A percentile compares a stretch with the other conserved stretches of the same genome.
Evolutionary conservation across 1,284 basidiomycete genomes (phyloP).

Genomic region (Cutaneotrichosporon cavernicola): DNA sequence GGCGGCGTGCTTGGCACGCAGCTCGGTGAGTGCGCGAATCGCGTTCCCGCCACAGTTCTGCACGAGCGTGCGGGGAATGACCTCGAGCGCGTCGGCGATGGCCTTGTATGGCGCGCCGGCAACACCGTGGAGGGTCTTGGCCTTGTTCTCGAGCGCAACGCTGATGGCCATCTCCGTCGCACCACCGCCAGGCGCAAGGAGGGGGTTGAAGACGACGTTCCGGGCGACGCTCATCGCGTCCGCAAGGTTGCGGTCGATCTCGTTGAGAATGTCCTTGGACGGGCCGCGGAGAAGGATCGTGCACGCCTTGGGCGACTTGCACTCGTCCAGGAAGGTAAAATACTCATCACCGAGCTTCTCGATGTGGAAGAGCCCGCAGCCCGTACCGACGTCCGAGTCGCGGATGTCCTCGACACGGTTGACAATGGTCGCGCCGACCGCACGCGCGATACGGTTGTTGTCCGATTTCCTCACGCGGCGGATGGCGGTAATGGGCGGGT

Average conservation of each 20-base stretch:
- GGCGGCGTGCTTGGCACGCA: conserved; percentile 86
- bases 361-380: conserved; percentile 91
- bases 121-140: conserved; percentile 74
- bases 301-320: conserved; percentile 92
- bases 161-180: conserved; percentile 98
- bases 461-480: conserved; percentile 96
- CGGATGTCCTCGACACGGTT: conserved; percentile 94
- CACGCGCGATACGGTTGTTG: conserved; percentile 97
- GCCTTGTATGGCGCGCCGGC: conserved; percentile 88
- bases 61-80: conserved; percentile 91
- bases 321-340: conserved; percentile 94
- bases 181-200: conserved; percentile 87
- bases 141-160: conserved; percentile 81
- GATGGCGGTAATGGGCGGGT: conserved; percentile 74
- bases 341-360: conserved; percentile 99
- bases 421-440: conserved; percentile 93
- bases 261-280: conserved; percentile 96
- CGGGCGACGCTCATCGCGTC: conserved; percentile 97
- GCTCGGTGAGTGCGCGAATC: conserved; percentile 84
- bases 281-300: conserved; percentile 98
- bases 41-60: conserved; percentile 96
- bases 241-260: conserved; percentile 95
- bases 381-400: conserved; percentile 85
- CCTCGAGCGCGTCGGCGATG: conserved; percentile 94
- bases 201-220: conserved; percentile 94